Evolutionary conservation across 345 rosid genomes (phyloP).

Genomic region (Camelina hispida): DNA sequence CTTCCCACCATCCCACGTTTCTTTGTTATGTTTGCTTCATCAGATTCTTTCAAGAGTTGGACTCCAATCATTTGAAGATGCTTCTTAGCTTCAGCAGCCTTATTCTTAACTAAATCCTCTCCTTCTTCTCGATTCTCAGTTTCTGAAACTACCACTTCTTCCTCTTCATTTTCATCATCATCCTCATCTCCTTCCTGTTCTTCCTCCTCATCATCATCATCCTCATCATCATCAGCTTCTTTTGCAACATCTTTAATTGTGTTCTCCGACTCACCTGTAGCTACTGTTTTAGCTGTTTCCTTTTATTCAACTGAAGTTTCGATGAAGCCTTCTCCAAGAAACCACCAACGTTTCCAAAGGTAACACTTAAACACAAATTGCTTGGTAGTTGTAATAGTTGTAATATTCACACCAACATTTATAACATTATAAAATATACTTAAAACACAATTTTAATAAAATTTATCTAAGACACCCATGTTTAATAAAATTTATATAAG

Average conservation of each 20-base stretch:
- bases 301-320: slow-evolving; percentile 53
- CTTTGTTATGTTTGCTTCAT: slow-evolving; percentile 59
- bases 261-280: slow-evolving; percentile 60
- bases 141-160: slow-evolving; percentile 67
- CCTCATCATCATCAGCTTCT: slow-evolving; percentile 57
- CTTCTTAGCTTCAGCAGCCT: slow-evolving; percentile 79
- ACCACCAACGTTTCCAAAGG: slow-evolving; percentile 85
- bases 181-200: slow-evolving; percentile 66
- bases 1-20: slow-evolving; percentile 68
- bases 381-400: too few species aligned
- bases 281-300: slow-evolving; percentile 54
- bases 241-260: slow-evolving; percentile 58
- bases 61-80: slow-evolving; percentile 95
- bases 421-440: too few species aligned
- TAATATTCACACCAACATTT: too few species aligned
- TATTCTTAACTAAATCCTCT: slow-evolving; percentile 67
- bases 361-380: too few species aligned
- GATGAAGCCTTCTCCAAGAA: slow-evolving; percentile 81
- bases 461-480: too few species aligned
- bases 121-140: slow-evolving; percentile 62
- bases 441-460: too few species aligned
- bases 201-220: slow-evolving; percentile 39
- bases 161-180: slow-evolving; percentile 63
- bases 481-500: too few species aligned
- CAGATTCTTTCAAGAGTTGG: slow-evolving; percentile 86